phyloP scores from a whole-genome alignment of 1,284 basidiomycete species.

The Caloboletus inedulis region DNA sequence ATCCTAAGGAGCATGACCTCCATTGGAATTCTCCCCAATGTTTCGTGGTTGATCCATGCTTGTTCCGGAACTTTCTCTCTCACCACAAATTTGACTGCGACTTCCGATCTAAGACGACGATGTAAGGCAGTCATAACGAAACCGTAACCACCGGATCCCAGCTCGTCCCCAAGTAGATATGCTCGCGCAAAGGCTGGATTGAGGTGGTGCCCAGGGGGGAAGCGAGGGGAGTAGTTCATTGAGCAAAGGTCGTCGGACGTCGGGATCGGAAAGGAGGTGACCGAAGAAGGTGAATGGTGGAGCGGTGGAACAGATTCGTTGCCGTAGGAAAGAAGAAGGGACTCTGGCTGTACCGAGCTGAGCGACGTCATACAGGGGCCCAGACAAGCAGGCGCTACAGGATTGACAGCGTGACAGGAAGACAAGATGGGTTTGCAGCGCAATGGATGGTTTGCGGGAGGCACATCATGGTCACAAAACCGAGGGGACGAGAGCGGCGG shows the following conservation, averaged over 20 bases:
- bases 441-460: neutral
- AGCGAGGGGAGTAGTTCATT: conserved; percentile 51
- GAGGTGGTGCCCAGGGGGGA: conserved; percentile 61
- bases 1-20: conserved; percentile 78
- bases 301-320: conserved; percentile 3
- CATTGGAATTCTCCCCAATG: conserved; percentile 64
- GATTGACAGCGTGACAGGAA: neutral
- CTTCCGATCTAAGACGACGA: conserved; percentile 56
- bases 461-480: neutral
- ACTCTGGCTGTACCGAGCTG: conserved; percentile 7
- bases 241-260: conserved; percentile 28
- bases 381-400: neutral
- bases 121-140: conserved; percentile 83
- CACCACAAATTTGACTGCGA: conserved; percentile 93
- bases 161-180: conserved; percentile 75
- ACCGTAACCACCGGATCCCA: conserved; percentile 89
- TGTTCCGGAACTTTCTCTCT: conserved; percentile 79
- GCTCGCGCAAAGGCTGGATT: conserved; percentile 61
- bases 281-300: conserved; percentile 3
- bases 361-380: neutral
- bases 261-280: neutral
- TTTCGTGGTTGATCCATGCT: conserved; percentile 72
- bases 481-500: neutral
- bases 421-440: neutral
- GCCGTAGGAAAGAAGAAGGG: conserved; percentile 28